A percentile compares a stretch with the other conserved stretches of the same genome.
phyloP scores from a whole-genome alignment of 2,329 filamentous ascomycete genomes.

The Clonostachys solani region DNA sequence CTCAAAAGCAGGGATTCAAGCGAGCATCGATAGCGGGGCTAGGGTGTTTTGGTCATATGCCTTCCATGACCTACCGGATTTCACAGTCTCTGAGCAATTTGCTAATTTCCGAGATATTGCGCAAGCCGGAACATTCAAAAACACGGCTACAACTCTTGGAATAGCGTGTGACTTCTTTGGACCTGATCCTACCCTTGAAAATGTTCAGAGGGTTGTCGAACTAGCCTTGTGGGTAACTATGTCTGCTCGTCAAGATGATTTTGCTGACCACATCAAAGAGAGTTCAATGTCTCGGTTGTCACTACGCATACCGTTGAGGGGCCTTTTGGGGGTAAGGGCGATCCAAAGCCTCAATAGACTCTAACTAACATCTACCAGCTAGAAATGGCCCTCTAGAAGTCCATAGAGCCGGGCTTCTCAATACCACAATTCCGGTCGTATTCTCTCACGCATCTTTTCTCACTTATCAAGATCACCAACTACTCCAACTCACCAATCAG shows the following conservation, averaged over 20 bases:
- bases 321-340: conserved; percentile 19
- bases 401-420: conserved; percentile 29
- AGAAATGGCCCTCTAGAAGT: conserved; percentile 33
- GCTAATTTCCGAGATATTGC: conserved; percentile 4
- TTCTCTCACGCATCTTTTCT: conserved; percentile 47
- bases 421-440: conserved; percentile 40
- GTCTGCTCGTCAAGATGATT: no score
- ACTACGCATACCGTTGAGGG: conserved; percentile 38
- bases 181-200: conserved; percentile 17
- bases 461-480: conserved; percentile 25
- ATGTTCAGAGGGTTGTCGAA: conserved; percentile 21
- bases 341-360: background rate
- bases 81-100: conserved; percentile 3
- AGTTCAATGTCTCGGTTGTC: conserved; percentile 35
- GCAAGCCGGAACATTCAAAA: background rate
- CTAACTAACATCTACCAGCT: background rate
- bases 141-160: conserved; percentile 25
- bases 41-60: conserved; percentile 41
- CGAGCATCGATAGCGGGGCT: conserved; percentile 36
- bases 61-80: conserved; percentile 22
- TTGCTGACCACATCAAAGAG: conserved; percentile 8
- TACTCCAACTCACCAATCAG: conserved; percentile 44
- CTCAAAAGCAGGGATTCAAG: conserved; percentile 37
- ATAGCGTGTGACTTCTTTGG: conserved; percentile 35
- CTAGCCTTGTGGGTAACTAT: conserved; percentile 20